Evolutionary conservation across 2,329 filamentous ascomycete species (phyloP).

Genomic region (Beauveria caledonica): DNA sequence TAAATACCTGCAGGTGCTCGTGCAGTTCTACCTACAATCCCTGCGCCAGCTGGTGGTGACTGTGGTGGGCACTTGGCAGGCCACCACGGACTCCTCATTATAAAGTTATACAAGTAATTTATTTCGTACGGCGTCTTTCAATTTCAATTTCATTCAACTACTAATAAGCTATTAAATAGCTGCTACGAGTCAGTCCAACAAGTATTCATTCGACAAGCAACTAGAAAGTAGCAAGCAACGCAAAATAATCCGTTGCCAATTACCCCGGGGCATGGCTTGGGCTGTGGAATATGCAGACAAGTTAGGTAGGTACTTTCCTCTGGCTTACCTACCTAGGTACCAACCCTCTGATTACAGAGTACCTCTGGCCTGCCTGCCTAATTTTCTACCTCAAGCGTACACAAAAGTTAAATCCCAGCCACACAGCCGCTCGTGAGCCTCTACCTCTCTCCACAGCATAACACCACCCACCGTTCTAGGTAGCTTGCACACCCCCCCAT

Average conservation of each 20-base stretch:
- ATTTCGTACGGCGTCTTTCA: no score
- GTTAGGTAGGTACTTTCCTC: neutral
- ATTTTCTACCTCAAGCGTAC: neutral
- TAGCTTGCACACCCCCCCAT: neutral
- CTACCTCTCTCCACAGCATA: neutral
- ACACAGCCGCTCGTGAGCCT: neutral
- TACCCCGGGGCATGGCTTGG: no score
- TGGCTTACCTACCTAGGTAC: no score
- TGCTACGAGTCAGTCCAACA: no score
- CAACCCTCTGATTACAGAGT: neutral
- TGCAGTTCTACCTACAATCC: neutral
- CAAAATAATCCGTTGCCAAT: no score
- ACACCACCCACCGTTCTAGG: neutral
- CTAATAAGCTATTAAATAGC: no score
- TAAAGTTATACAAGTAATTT: neutral
- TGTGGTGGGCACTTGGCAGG: neutral
- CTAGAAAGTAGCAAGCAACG: no score
- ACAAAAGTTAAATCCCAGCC: conserved; percentile 1
- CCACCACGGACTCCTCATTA: neutral
- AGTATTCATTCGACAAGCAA: no score
- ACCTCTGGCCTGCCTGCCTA: no score
- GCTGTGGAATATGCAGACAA: no score
- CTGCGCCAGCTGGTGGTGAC: neutral
- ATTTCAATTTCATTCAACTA: no score
- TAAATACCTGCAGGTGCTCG: neutral